A percentile compares a stretch with the other conserved stretches of the same genome.
Conservation (phyloP, 495 filamentous ascomycete genomes). For the Lasiosphaeria miniovina region DNA sequence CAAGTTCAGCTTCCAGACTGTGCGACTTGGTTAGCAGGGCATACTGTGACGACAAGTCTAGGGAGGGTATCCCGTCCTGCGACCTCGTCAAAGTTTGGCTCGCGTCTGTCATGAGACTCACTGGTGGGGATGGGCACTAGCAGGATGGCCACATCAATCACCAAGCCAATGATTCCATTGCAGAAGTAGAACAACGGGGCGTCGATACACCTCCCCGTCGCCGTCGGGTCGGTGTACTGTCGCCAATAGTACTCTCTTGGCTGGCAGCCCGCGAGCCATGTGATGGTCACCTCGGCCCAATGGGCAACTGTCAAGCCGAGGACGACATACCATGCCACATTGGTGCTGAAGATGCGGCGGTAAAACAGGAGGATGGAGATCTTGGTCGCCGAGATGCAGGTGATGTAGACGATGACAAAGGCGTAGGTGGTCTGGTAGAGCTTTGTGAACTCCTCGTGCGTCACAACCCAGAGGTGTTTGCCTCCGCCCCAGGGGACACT, state of each 20-base stretch:
- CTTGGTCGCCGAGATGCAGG: slow-evolving; percentile 25
- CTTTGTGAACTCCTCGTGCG: slow-evolving; percentile 18
- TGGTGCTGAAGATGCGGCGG: slow-evolving; percentile 22
- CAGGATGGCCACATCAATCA: slow-evolving; percentile 44
- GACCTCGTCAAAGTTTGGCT: not conserved
- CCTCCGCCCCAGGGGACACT: slow-evolving; percentile 21
- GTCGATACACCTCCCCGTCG: slow-evolving; percentile 21
- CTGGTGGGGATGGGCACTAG: slow-evolving; percentile 40
- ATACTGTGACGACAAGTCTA: not conserved
- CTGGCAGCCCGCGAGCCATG: slow-evolving; percentile 21
- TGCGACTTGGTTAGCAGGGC: slow-evolving; percentile 4
- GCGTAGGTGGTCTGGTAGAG: slow-evolving; percentile 25
- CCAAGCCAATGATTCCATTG: slow-evolving; percentile 27
- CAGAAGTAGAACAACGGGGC: slow-evolving; percentile 23
- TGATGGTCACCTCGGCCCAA: slow-evolving; percentile 24
- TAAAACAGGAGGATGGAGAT: slow-evolving; percentile 23
- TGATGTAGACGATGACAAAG: slow-evolving; percentile 29
- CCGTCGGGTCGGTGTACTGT: slow-evolving; percentile 22
- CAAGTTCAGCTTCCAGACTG: slow-evolving; percentile 36
- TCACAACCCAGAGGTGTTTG: slow-evolving; percentile 23
- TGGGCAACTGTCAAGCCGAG: slow-evolving; percentile 16
- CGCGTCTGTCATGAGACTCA: slow-evolving; percentile 4
- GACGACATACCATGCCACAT: slow-evolving; percentile 18
- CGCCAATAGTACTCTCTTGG: slow-evolving; percentile 22
- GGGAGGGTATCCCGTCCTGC: not conserved